Base-by-base conservation (phyloP, 2,329 filamentous ascomycete species). In the Penicillium sp. region DNA sequence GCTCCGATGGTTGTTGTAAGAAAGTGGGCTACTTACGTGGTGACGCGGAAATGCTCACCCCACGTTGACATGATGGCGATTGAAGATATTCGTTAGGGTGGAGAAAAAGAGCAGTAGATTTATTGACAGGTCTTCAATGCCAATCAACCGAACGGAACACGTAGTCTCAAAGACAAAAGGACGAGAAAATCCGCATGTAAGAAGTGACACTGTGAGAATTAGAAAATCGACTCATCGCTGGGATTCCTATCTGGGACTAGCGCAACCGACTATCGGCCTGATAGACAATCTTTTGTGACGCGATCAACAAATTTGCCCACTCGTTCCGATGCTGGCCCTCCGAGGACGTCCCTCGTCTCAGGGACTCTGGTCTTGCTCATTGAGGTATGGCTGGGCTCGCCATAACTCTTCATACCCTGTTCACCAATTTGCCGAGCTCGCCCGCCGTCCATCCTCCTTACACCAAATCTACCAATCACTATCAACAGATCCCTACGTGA, bases 1-100 rank as follows among this genome's bases (percentile, higher is more conserved):
- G 50, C 38, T 49, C 34, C 42, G 25, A 43, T 29, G 13, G 14
- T 14, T 49, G 45, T 44, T 38, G 10, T 37, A 25, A 25, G 27
- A 41, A 36, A 14, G 40, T 59, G 53, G 49, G 36, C 46, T 31
- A 74, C 82, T 61, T 80, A 90, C 83, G 88, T 95, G 56, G 88
- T 90, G 60, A 95, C 88, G 62, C 80, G 80, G 74, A 93, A 93
- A 71, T 84, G 80, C 42, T 86, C 77, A 62, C 91, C 90, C 72
- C 95, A 95, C 48, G 88, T 92, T 62, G 90, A 95, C 88, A 93
- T 93, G 57, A 52, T 79, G 70, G 31, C 18, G 49, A 46, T 42
- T 16, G 18, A 22, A 46, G 28, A 41, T 43, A 25, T 36, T 48
- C 22, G 19, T 28, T 28, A 36, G 39, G 10, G 44, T 25, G 43